Evolutionary conservation across 139 green algal genomes (phyloP).

Genomic region (Tetratostichococcus sp.): DNA sequence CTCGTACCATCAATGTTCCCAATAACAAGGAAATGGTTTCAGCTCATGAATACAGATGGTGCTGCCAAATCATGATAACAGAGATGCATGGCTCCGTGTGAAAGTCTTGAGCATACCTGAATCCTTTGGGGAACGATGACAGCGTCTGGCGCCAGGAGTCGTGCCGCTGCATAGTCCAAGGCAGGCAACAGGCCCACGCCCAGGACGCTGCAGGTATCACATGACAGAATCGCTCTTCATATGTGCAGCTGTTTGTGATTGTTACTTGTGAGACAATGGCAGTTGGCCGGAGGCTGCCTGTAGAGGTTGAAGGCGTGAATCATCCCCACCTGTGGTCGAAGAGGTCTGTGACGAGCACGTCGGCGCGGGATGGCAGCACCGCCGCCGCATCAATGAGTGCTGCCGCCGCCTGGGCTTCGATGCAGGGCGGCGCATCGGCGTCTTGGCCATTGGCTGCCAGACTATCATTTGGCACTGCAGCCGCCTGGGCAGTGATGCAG

Average conservation of each 20-base stretch:
- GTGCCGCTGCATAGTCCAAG: conserved; percentile 42
- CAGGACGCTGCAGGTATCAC: conserved; percentile 23
- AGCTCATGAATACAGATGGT: too few relatives aligned
- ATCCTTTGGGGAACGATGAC: conserved; percentile 27
- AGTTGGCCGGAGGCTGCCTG: too few relatives aligned
- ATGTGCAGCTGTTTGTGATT: neutral
- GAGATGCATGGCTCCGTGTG: neutral
- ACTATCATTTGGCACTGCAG: too few relatives aligned
- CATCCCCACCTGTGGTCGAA: conserved; percentile 41
- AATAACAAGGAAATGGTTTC: too few relatives aligned
- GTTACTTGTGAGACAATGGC: too few relatives aligned
- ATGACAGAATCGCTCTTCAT: neutral
- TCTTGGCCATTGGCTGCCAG: too few relatives aligned
- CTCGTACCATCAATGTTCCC: too few relatives aligned
- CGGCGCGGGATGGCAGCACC: conserved; percentile 25
- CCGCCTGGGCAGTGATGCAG: too few relatives aligned
- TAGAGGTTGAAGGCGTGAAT: neutral
- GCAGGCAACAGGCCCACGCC: conserved; percentile 38
- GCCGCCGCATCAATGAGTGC: conserved; percentile 9
- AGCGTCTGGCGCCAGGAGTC: conserved; percentile 34
- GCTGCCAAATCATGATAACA: neutral
- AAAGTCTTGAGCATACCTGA: conserved; percentile 12
- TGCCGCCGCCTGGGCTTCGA: neutral
- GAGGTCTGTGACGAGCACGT: conserved; percentile 57
- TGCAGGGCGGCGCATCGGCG: too few relatives aligned